phyloP scores from a whole-genome alignment of 495 filamentous ascomycete genomes.

The Penicillium odoratum region DNA sequence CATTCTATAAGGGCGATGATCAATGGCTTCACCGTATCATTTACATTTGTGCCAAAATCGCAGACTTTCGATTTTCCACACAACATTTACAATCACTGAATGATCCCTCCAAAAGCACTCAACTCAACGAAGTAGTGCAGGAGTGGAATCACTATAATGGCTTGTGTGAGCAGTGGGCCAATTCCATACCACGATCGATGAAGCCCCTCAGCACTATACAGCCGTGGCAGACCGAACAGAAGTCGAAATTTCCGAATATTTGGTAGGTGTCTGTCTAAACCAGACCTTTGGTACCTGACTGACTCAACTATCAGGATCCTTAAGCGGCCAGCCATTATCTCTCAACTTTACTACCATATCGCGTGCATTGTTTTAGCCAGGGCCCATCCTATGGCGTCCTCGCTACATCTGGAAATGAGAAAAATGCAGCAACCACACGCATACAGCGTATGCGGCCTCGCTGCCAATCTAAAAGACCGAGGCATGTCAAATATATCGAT shows the following conservation, averaged over 20 bases:
- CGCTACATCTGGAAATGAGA: conserved; percentile 59
- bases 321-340: conserved; percentile 77
- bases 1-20: conserved; percentile 62
- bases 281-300: conserved; percentile 4
- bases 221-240: conserved; percentile 63
- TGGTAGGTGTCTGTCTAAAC: conserved; percentile 58
- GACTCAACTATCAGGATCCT: conserved; percentile 60
- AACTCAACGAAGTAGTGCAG: conserved; percentile 61
- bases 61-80: conserved; percentile 73
- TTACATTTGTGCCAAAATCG: conserved; percentile 86
- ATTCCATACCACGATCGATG: conserved; percentile 78
- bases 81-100: conserved; percentile 59
- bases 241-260: conserved; percentile 82
- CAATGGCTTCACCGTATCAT: conserved; percentile 90
- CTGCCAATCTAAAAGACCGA: conserved; percentile 77
- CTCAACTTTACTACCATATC: conserved; percentile 89
- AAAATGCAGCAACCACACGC: conserved; percentile 69
- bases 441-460: conserved; percentile 82
- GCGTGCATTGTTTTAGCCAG: conserved; percentile 78
- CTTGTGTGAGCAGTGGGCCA: conserved; percentile 80
- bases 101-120: conserved; percentile 51
- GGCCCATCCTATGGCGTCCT: conserved; percentile 66
- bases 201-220: conserved; percentile 76
- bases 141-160: conserved; percentile 77
- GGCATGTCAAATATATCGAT: conserved; percentile 76